Conservation (phyloP, 1,284 basidiomycete genomes). For the Boletus subluridellus region DNA sequence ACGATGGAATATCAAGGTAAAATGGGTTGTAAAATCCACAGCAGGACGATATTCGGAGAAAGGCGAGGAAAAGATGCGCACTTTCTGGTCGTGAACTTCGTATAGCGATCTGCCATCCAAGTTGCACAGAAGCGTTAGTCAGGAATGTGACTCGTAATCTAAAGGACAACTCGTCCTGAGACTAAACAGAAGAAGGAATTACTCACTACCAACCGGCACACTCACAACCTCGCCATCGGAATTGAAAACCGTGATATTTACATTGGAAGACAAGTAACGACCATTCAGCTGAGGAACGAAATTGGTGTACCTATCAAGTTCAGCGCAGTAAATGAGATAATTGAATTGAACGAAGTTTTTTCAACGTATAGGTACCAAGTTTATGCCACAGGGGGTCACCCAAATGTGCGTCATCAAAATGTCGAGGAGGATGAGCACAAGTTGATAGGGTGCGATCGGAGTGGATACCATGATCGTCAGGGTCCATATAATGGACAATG, state of each 20-base stretch:
- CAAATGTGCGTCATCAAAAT: background rate
- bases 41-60: background rate
- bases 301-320: constrained; percentile 54
- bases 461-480: constrained; percentile 6
- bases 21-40: background rate
- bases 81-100: constrained; percentile 39
- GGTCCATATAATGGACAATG: background rate
- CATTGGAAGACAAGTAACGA: constrained; percentile 80
- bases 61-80: constrained; percentile 33
- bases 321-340: background rate
- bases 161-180: too few relatives aligned
- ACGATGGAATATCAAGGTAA: background rate
- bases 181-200: too few relatives aligned
- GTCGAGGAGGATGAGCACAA: background rate
- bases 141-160: too few relatives aligned
- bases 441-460: background rate
- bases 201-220: too few relatives aligned
- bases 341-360: background rate
- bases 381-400: background rate
- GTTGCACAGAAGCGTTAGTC: too few relatives aligned
- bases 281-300: constrained; percentile 71
- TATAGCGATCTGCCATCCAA: too few relatives aligned
- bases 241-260: constrained; percentile 52
- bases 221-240: too few relatives aligned
- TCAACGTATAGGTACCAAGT: background rate